Base-by-base conservation (phyloP, 2,329 filamentous ascomycete species). In the Tolypocladium album region DNA sequence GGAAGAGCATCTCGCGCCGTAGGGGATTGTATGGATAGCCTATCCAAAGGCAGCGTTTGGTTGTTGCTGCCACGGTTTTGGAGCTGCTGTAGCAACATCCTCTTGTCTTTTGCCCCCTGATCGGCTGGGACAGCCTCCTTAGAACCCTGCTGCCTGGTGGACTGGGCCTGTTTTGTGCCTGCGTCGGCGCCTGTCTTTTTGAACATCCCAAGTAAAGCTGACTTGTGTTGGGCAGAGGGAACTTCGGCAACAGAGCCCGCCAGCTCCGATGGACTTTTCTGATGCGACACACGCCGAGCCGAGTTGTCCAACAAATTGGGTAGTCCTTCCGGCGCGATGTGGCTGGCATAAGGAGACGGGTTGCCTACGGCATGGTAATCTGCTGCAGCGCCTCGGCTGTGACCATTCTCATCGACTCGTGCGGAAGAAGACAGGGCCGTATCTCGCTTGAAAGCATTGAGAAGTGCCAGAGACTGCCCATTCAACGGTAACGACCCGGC, bases 161-260 rank as follows among this genome's bases (percentile, higher is more conserved):
- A 17, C 12, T 13, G 45, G 42, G 40, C 43, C 15, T 47, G 31
- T 53, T 31, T 60, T 59, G 27, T 55, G 55, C 59, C 11, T 56
- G 61, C 15, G n/a, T 60, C 62, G 20, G 59, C 4, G 5, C 61
- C 61, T 63, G 69, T 64, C 63, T 77, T 77, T 62, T 81, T 83
- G 70, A 85, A 83, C 73, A 84, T 82, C 27, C 75, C 78, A 17
- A 84, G 71, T 24, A 84, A 70, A 9, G 78, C 73, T 22, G 75
- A 78, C 27, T 79, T 78, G 63, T 84, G 81, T 55, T 69, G 64
- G 36, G 68, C 67, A 7, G 60, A 62, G 5, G 63, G 61, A 1
- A 64, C 61, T 31, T 62, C 63, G 27, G 70, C 65, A 53, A 63
- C 66, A 8, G 68, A 67, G 22, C 67, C 70, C 43, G 64, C 64